Evolutionary conservation across 139 green algal genomes (phyloP), one percentile per base, ranked within the genome.

Genomic region (Haematococcus lacustris): DNA sequence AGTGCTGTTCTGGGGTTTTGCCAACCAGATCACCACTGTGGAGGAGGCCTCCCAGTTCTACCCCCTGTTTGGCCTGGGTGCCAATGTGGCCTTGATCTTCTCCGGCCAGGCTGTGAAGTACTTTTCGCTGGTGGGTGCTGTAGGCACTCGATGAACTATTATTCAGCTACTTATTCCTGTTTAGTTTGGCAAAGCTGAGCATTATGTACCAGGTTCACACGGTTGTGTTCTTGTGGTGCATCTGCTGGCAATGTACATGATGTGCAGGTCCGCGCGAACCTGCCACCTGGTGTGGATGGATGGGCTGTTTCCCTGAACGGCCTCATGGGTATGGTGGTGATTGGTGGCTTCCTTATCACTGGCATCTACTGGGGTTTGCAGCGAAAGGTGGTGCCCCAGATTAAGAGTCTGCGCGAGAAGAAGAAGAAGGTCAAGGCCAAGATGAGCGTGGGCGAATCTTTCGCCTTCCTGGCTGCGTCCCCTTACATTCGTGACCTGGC

Each of bases 21-120:
- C 93, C 74, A 98, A 98, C 85, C 93, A 97, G 87, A 98, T 99
- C 83, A 97, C 88, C 51, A 97, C 86, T n/a, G 95, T 98, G 35
- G 91, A 98, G 60, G 95, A 99, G 88, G 95, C 95, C n/a, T 96
- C 97, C 71, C 84, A 93, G 79, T 98, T 99, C 85, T 99, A 99
- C 86, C 95, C 95, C 1, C 89, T 99, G 64, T 98, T 99, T 66
- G 95, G 95, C 62, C 86, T 99, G 71, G 94, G 95, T 64, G 95
- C 95, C 78, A 99, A 99, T 78, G 94, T 98, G 33, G 94, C 95
- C 2, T 89, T 99, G 30, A 96, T 99, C 76, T 97, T 99, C 83
- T 98, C 94, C 26, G 95, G 95, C 50, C 87, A 91, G 51, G 91
- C 92, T 7, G 94, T 99, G 32, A 97, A 96, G 86, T 93, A 96